Conservation (phyloP, 495 filamentous ascomycete species). For the Paragyromitra xinjiangensis region DNA sequence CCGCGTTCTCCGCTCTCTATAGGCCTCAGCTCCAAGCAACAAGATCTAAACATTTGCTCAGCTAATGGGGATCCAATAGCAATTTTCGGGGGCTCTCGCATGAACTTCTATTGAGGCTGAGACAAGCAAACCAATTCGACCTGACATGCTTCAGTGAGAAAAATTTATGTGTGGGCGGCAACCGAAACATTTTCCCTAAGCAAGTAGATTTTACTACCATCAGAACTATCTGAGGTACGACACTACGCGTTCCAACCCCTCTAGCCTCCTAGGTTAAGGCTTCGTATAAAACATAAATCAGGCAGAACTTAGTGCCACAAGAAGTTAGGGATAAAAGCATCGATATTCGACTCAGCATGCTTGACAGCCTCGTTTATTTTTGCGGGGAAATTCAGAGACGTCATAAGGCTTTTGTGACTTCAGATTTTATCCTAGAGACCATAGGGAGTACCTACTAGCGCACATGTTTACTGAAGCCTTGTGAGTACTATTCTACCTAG, state of each 20-base stretch:
- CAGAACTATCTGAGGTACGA: not conserved
- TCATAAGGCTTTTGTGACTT: not conserved
- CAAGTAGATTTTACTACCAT: not conserved
- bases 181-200: not conserved
- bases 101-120: slow-evolving; percentile 9
- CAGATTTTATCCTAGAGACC: not conserved
- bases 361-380: not conserved
- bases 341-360: not conserved
- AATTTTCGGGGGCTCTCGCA: not conserved
- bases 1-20: slow-evolving; percentile 1
- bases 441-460: not conserved
- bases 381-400: not conserved
- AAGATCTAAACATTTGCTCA: slow-evolving; percentile 6
- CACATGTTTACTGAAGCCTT: slow-evolving; percentile 4
- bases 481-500: not conserved
- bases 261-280: not conserved
- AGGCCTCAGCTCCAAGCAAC: slow-evolving; percentile 2
- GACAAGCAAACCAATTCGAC: not conserved
- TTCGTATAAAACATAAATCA: not conserved
- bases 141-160: not conserved
- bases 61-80: slow-evolving; percentile 16
- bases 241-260: not conserved
- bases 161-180: not conserved
- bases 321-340: not conserved
- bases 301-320: not conserved